Evolutionary conservation across 73 alveolate genomes (phyloP).

Genomic region (Loxodes magnus): DNA sequence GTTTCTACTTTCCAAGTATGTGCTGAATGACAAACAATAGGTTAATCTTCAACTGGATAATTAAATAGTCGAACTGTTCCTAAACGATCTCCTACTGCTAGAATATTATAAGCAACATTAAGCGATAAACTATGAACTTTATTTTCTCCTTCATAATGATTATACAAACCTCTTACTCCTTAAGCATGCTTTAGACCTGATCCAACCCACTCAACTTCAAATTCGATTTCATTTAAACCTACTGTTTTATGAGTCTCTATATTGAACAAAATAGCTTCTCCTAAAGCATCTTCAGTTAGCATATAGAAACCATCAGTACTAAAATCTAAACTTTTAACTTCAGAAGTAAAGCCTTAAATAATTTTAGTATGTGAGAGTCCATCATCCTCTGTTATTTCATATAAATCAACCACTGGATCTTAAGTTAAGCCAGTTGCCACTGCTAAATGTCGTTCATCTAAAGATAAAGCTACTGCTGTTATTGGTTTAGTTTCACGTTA

Average conservation of each 20-base stretch:
- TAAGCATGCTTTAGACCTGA: slow-evolving; percentile 70
- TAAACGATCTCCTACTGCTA: too few relatives aligned
- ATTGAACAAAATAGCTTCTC: slow-evolving; percentile 49
- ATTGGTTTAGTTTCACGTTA: slow-evolving; percentile 17
- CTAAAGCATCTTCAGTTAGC: slow-evolving; percentile 52
- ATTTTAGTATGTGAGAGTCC: slow-evolving; percentile 30
- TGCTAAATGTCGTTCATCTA: slow-evolving; percentile 39
- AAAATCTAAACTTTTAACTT: slow-evolving; percentile 44
- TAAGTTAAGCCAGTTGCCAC: slow-evolving; percentile 54
- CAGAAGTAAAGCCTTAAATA: slow-evolving; percentile 41
- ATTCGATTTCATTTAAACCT: slow-evolving; percentile 49
- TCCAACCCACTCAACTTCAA: slow-evolving; percentile 86
- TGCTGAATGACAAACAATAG: too few relatives aligned
- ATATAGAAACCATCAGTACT: slow-evolving; percentile 52
- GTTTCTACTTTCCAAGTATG: too few relatives aligned
- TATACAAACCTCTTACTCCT: slow-evolving; percentile 55
- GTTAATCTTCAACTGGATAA: too few relatives aligned
- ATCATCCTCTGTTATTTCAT: slow-evolving; percentile 19
- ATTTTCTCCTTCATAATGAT: slow-evolving; percentile 49
- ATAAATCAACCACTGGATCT: slow-evolving; percentile 57
- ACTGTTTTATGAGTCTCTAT: slow-evolving; percentile 45
- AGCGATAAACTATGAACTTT: slow-evolving; percentile 55
- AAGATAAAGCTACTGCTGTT: slow-evolving; percentile 38
- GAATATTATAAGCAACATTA: too few relatives aligned
- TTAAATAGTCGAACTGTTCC: too few relatives aligned